Conservation (phyloP, 179 eudicot species). For the Silene noctiflora region DNA sequence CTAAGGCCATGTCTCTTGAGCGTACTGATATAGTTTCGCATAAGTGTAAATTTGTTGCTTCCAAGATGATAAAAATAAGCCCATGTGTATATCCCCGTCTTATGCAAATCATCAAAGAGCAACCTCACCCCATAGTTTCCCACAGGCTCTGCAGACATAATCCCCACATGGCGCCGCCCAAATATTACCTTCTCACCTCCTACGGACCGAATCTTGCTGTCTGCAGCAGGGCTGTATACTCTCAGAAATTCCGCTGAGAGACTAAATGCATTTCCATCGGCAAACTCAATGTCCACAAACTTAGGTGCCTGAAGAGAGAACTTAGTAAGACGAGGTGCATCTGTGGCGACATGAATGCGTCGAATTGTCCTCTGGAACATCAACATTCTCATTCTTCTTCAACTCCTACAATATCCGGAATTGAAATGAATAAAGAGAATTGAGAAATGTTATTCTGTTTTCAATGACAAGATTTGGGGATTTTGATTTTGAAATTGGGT, state of each 20-base stretch:
- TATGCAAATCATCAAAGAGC: constrained; percentile 90
- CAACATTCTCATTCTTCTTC: not conserved
- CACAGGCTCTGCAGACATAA: constrained; percentile 95
- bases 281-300: constrained; percentile 58
- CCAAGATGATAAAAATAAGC: constrained; percentile 81
- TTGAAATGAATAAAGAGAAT: too few species aligned
- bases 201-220: constrained; percentile 75
- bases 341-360: not conserved
- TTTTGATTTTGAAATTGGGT: too few species aligned
- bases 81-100: constrained; percentile 97
- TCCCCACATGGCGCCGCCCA: constrained; percentile 88
- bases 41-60: constrained; percentile 76
- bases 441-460: too few species aligned
- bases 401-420: not conserved
- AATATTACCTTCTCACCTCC: constrained; percentile 91
- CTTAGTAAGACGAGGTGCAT: constrained; percentile 2
- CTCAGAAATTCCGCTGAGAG: constrained; percentile 81
- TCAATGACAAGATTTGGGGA: too few species aligned
- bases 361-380: not conserved
- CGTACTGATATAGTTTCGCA: constrained; percentile 69
- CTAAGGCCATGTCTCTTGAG: constrained; percentile 71
- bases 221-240: constrained; percentile 89
- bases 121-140: constrained; percentile 98
- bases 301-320: not conserved
- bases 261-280: constrained; percentile 40